Conservation (phyloP, 345 rosid genomes). For the Limnanthes douglasii region DNA sequence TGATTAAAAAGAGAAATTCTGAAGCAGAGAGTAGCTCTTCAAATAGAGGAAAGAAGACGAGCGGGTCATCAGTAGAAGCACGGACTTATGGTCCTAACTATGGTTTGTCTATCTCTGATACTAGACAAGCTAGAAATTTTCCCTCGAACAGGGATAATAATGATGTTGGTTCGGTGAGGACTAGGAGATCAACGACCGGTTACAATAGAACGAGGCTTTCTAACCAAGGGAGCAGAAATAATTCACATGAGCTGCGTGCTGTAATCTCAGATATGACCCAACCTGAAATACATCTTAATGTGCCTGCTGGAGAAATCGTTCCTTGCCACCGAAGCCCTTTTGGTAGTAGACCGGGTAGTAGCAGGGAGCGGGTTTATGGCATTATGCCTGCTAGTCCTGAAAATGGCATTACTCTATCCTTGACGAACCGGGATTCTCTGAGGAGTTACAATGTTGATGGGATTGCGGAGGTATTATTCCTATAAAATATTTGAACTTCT, state of each 20-base stretch:
- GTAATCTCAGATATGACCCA: slow-evolving; percentile 24
- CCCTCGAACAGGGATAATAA: slow-evolving; percentile 25
- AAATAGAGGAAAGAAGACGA: slow-evolving; percentile 35
- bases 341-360: slow-evolving; percentile 17
- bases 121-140: slow-evolving; percentile 37
- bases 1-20: slow-evolving; percentile 27
- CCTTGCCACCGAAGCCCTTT: slow-evolving; percentile 12
- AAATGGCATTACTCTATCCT: slow-evolving; percentile 22
- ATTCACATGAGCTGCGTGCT: slow-evolving; percentile 15
- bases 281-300: slow-evolving; percentile 28
- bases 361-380: slow-evolving; percentile 23
- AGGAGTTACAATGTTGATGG: slow-evolving; percentile 56
- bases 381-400: slow-evolving; percentile 44
- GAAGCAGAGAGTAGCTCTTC: slow-evolving; percentile 63
- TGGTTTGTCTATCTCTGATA: slow-evolving; percentile 40
- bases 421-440: slow-evolving; percentile 35
- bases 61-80: slow-evolving; percentile 30
- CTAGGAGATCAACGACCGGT: slow-evolving; percentile 29
- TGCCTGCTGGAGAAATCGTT: slow-evolving; percentile 25
- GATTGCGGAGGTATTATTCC: slow-evolving; percentile 62
- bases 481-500: too few species aligned
- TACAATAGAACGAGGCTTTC: slow-evolving; percentile 23
- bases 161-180: slow-evolving; percentile 26
- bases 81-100: slow-evolving; percentile 18
- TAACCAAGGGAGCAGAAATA: slow-evolving; percentile 29